Evolutionary conservation across 331 rosid genomes (phyloP).

Genomic region (Telfairia occidentalis): DNA sequence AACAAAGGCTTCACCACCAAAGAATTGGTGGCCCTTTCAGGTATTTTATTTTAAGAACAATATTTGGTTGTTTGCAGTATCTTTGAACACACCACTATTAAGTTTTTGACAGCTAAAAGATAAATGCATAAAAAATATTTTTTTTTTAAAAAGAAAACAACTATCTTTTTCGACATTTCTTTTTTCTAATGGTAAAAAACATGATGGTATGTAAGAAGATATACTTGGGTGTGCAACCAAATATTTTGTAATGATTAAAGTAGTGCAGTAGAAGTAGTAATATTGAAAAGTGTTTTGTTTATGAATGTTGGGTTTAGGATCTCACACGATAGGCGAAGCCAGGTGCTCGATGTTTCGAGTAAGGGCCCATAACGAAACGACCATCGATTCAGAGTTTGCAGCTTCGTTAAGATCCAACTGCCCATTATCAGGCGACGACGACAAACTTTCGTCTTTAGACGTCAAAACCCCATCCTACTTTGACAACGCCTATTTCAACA

Average conservation of each 20-base stretch:
- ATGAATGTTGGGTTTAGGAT: conserved; percentile 27
- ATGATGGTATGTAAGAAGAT: too few species aligned
- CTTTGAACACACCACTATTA: too few species aligned
- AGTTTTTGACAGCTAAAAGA: too few species aligned
- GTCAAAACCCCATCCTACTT: conserved; percentile 33
- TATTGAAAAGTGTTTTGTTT: too few species aligned
- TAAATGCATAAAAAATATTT: too few species aligned
- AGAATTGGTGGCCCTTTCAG: conserved; percentile 61
- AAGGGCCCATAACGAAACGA: conserved; percentile 54
- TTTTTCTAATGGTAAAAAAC: too few species aligned
- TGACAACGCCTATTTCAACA: conserved; percentile 58
- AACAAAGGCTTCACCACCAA: conserved; percentile 47
- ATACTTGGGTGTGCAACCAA: too few species aligned
- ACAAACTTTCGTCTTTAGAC: conserved; percentile 51
- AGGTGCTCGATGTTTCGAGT: conserved; percentile 50
- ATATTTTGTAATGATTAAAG: too few species aligned
- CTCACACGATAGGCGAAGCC: conserved; percentile 75
- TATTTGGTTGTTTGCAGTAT: too few species aligned
- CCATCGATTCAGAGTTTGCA: conserved; percentile 43
- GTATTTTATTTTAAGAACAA: conserved; percentile 17
- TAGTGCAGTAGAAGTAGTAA: too few species aligned
- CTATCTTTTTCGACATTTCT: too few species aligned
- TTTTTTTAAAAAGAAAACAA: too few species aligned
- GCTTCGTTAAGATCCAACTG: conserved; percentile 46
- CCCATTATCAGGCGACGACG: conserved; percentile 35